Evolutionary conservation across 2,329 filamentous ascomycete species (phyloP).

Genomic region (Ustilaginoidea virens): DNA sequence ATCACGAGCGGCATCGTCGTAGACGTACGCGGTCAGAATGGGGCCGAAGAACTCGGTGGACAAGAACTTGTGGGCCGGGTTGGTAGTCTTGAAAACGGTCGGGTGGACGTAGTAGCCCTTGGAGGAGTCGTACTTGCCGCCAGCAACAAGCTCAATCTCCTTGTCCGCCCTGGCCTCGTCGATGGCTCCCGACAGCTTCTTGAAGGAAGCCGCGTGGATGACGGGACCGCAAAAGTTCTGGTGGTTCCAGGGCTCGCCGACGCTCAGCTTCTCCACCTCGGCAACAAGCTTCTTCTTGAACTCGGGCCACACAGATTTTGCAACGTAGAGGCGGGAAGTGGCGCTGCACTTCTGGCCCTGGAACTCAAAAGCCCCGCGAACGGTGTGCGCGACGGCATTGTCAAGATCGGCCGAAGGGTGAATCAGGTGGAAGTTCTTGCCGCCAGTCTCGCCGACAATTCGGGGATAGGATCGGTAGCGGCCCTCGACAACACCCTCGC

Average conservation of each 20-base stretch:
- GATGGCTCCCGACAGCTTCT: conserved; percentile 63
- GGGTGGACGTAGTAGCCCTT: conserved; percentile 76
- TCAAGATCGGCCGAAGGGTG: conserved; percentile 62
- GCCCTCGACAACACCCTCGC: conserved; percentile 63
- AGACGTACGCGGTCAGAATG: conserved; percentile 58
- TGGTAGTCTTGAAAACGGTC: conserved; percentile 63
- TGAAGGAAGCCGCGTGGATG: conserved; percentile 69
- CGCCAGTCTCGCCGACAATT: conserved; percentile 80
- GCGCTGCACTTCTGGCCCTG: conserved; percentile 88
- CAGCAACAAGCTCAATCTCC: conserved; percentile 56
- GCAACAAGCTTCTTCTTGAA: conserved; percentile 51
- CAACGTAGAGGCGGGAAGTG: conserved; percentile 65
- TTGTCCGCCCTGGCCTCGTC: conserved; percentile 64
- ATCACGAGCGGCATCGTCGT: conserved; percentile 47
- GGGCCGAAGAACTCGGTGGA: conserved; percentile 73
- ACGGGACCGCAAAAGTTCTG: conserved; percentile 77
- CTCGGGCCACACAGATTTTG: conserved; percentile 56
- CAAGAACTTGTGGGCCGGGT: conserved; percentile 60
- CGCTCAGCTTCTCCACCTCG: conserved; percentile 55
- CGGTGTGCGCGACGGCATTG: conserved; percentile 68
- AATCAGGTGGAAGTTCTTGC: conserved; percentile 85
- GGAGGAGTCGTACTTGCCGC: conserved; percentile 61
- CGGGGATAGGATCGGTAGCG: conserved; percentile 76
- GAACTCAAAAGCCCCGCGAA: conserved; percentile 80
- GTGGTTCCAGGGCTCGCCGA: conserved; percentile 54